Conservation (phyloP, 495 filamentous ascomycete genomes). For the Xylaria telfairii region DNA sequence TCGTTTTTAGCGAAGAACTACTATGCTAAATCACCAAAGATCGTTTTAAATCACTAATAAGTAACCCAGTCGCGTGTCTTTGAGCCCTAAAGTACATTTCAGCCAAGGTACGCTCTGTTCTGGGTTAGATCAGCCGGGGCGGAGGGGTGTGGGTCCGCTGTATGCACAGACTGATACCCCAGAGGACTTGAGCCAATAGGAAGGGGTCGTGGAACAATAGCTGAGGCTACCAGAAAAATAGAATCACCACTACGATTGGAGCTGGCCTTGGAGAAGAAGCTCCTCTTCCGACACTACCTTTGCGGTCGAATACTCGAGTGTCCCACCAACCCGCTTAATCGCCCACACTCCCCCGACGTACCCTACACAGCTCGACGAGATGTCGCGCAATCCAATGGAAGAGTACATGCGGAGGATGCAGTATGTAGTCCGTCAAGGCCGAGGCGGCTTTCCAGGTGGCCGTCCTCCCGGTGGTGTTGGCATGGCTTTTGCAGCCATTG, state of each 20-base stretch:
- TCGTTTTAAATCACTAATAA: too few relatives aligned
- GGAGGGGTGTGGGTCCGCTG: neutral
- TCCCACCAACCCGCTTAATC: slow-evolving; percentile 14
- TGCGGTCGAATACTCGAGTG: neutral
- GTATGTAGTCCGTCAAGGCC: slow-evolving; percentile 36
- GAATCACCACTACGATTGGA: slow-evolving; percentile 31
- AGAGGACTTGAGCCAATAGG: slow-evolving; percentile 23
- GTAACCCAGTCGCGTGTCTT: too few relatives aligned
- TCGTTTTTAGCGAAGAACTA: too few relatives aligned
- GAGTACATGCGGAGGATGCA: slow-evolving; percentile 47
- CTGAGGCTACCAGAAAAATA: slow-evolving; percentile 29
- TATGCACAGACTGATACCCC: slow-evolving; percentile 9
- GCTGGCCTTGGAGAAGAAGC: slow-evolving; percentile 11
- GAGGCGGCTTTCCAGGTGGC: slow-evolving; percentile 48
- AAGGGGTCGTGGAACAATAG: neutral
- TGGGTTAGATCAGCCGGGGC: neutral
- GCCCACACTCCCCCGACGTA: slow-evolving; percentile 5
- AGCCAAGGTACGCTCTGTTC: neutral
- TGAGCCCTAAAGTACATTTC: too few relatives aligned
- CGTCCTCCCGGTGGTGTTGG: slow-evolving; percentile 38
- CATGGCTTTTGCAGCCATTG: slow-evolving; percentile 45
- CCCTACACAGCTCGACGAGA: slow-evolving; percentile 36
- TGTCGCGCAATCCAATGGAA: slow-evolving; percentile 57
- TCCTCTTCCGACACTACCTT: slow-evolving; percentile 12
- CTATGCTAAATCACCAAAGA: too few relatives aligned